phyloP scores from a whole-genome alignment of 2,329 filamentous ascomycete genomes.

The Lecanoromycetidae sp. region DNA sequence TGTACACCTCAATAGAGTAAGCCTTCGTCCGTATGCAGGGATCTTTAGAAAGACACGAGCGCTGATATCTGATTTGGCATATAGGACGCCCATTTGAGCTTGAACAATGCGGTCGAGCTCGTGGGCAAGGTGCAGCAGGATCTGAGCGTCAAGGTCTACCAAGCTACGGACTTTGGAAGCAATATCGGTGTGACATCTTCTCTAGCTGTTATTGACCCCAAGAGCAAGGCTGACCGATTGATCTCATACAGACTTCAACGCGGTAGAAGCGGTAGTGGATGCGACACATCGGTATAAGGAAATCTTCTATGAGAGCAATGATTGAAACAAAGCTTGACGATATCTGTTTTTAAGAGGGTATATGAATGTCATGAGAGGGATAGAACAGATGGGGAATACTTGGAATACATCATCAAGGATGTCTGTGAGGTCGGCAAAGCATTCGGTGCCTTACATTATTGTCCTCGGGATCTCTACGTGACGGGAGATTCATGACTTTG shows the following conservation, averaged over 20 bases:
- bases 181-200: conserved; percentile 16
- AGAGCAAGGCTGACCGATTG: neutral
- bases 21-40: no score
- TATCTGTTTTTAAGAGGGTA: neutral
- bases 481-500: no score
- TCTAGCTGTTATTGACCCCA: neutral
- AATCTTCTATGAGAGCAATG: conserved; percentile 46
- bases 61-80: neutral
- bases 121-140: conserved; percentile 21
- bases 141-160: conserved; percentile 18
- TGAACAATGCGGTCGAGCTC: conserved; percentile 20
- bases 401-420: no score
- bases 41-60: no score
- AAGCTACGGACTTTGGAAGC: conserved; percentile 20
- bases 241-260: conserved; percentile 15
- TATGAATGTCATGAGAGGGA: no score
- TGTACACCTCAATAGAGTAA: conserved; percentile 54
- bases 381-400: neutral
- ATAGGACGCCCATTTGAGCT: conserved; percentile 19
- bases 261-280: conserved; percentile 61
- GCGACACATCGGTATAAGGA: conserved; percentile 68
- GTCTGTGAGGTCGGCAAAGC: no score
- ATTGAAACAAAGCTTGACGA: neutral
- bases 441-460: no score
- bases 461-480: no score